Evolutionary conservation across 495 filamentous ascomycete genomes (phyloP).

Genomic region (Penicillium argentinense): DNA sequence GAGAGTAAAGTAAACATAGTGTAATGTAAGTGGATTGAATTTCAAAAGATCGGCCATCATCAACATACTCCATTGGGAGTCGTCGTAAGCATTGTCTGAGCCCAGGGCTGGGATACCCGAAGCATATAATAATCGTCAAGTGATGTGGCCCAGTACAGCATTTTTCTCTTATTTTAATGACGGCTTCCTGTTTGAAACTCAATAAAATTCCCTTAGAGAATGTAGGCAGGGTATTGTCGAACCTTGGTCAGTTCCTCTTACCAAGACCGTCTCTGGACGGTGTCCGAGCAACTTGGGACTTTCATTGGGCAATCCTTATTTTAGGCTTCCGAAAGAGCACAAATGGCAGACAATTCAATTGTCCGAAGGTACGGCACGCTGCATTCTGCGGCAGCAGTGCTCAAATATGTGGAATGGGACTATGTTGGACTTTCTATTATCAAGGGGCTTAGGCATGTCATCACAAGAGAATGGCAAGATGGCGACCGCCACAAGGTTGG

Average conservation of each 20-base stretch:
- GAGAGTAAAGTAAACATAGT: conserved; percentile 74
- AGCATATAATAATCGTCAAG: conserved; percentile 7
- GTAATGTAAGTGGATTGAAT: conserved; percentile 71
- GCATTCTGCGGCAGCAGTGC: conserved; percentile 20
- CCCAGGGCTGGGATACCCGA: conserved; percentile 3
- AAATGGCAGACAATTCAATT: neutral
- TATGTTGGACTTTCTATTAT: neutral
- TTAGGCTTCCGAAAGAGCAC: neutral
- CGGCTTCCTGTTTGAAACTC: neutral
- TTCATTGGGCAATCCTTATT: neutral
- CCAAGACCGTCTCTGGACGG: neutral
- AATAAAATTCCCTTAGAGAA: neutral
- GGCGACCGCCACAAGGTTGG: neutral
- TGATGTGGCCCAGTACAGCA: neutral
- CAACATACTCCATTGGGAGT: conserved; percentile 13
- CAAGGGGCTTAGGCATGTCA: neutral
- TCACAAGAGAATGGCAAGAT: neutral
- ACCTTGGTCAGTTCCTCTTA: neutral
- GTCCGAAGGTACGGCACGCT: conserved; percentile 15
- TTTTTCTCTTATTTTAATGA: neutral
- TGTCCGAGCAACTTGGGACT: neutral
- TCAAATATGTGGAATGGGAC: conserved; percentile 12
- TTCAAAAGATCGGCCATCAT: conserved; percentile 32
- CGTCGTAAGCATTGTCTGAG: conserved; percentile 12
- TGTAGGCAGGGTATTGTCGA: neutral